Evolutionary conservation across 768 basidiomycete genomes (phyloP).

Genomic region (Mrakia blollopis): DNA sequence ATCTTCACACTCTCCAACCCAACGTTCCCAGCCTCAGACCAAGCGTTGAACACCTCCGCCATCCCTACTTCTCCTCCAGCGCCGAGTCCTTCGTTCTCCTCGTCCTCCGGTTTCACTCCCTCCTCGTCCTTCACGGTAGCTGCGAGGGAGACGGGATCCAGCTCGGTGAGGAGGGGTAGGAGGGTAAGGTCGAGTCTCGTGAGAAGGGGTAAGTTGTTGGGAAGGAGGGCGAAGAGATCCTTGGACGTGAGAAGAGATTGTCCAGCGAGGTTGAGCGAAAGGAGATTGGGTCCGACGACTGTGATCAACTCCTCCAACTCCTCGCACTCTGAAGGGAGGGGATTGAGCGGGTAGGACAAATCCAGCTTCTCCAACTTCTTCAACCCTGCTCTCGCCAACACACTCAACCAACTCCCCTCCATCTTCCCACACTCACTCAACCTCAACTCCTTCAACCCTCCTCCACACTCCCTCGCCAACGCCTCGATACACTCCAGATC

Average conservation of each 20-base stretch:
- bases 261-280: constrained; percentile 1
- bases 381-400: background rate
- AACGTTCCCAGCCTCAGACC: constrained; percentile 44
- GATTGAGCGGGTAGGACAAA: constrained; percentile 46
- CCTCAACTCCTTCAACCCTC: constrained; percentile 64
- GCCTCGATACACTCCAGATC: constrained; percentile 16
- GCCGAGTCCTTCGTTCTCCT: background rate
- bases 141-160: constrained; percentile 43
- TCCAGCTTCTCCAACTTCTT: background rate
- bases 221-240: background rate
- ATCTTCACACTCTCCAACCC: constrained; percentile 35
- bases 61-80: constrained; percentile 45
- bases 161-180: constrained; percentile 62
- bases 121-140: background rate
- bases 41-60: constrained; percentile 60
- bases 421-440: constrained; percentile 67
- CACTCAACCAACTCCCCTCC: constrained; percentile 11
- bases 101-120: background rate
- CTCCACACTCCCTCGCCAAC: constrained; percentile 51
- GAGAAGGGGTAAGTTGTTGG: constrained; percentile 42
- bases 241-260: background rate
- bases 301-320: background rate
- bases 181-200: constrained; percentile 55
- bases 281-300: background rate
- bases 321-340: constrained; percentile 31